A percentile compares a stretch with the other conserved stretches of the same genome.
phyloP scores from a whole-genome alignment of 1,284 basidiomycete species.

The Naganishia cerealis region DNA sequence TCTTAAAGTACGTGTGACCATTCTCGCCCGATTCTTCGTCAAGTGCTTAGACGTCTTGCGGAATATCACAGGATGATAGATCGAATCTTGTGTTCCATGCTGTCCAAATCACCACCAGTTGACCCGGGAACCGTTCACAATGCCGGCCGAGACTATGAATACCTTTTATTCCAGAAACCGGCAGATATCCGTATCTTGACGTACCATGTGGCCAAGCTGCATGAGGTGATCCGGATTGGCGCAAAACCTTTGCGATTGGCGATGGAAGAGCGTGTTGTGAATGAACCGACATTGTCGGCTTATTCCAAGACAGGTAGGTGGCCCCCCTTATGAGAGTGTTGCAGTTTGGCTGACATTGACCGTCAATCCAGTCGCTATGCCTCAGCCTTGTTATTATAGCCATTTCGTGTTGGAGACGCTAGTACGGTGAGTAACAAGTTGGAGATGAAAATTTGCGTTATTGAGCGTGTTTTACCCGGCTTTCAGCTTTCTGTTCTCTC shows the following conservation, averaged over 20 bases:
- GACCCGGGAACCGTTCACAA: slow-evolving; percentile 5
- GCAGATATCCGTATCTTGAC: slow-evolving; percentile 18
- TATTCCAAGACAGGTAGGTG: slow-evolving; percentile 7
- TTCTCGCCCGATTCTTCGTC: neutral
- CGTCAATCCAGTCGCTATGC: slow-evolving; percentile 2
- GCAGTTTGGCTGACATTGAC: neutral
- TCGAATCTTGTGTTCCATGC: slow-evolving; percentile 17
- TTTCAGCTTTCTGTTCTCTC: slow-evolving; percentile 12
- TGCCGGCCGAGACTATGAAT: slow-evolving; percentile 7
- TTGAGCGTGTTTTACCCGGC: neutral
- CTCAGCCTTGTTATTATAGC: slow-evolving; percentile 25
- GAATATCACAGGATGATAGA: slow-evolving; percentile 19
- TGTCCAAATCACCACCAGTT: slow-evolving; percentile 7
- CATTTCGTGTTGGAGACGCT: slow-evolving; percentile 24
- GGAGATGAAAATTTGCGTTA: neutral
- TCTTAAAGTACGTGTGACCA: slow-evolving; percentile 3
- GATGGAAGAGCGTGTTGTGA: slow-evolving; percentile 15
- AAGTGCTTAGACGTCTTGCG: neutral
- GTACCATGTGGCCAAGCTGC: slow-evolving; percentile 24
- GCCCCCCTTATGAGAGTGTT: neutral
- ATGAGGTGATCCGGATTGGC: slow-evolving; percentile 18
- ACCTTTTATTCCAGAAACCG: slow-evolving; percentile 9
- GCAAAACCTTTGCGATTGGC: slow-evolving; percentile 8
- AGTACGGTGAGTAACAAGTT: slow-evolving; percentile 5
- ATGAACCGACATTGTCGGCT: slow-evolving; percentile 3